phyloP scores from a whole-genome alignment of 495 filamentous ascomycete species.

The Acidiella bohemica region DNA sequence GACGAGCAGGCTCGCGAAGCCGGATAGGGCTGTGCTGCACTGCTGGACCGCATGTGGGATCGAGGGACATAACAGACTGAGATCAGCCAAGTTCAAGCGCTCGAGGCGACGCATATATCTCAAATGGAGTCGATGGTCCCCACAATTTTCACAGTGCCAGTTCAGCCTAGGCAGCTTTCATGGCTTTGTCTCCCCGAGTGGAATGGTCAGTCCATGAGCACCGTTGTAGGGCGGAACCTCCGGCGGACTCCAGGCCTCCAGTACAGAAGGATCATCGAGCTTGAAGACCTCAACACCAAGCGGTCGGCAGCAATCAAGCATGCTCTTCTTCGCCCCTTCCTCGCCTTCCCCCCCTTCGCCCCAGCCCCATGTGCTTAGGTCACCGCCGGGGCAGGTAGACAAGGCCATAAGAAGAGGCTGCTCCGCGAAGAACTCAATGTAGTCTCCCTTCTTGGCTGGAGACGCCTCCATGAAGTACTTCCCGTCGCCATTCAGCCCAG shows the following conservation, averaged over 20 bases:
- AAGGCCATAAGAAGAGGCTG: slow-evolving; percentile 61
- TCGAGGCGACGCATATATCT: no score
- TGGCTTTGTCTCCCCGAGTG: slow-evolving; percentile 21
- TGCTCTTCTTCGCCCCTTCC: slow-evolving; percentile 42
- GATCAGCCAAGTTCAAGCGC: no score
- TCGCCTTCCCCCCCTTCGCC: slow-evolving; percentile 53
- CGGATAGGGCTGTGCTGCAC: no score
- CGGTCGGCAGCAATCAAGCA: slow-evolving; percentile 61
- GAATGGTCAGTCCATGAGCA: slow-evolving; percentile 48
- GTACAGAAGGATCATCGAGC: slow-evolving; percentile 38
- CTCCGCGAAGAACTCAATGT: slow-evolving; percentile 67
- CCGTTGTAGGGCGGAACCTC: slow-evolving; percentile 47
- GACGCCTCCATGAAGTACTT: slow-evolving; percentile 68
- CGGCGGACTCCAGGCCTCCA: slow-evolving; percentile 48
- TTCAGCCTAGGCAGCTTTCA: no score
- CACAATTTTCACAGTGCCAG: no score
- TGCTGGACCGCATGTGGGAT: no score
- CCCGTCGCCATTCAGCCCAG: slow-evolving; percentile 54
- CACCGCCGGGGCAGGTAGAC: slow-evolving; percentile 47
- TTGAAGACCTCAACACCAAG: slow-evolving; percentile 57
- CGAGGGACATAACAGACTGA: no score
- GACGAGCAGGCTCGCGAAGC: no score
- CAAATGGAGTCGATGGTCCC: no score
- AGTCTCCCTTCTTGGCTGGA: slow-evolving; percentile 51
- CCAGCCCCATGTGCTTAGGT: slow-evolving; percentile 66